Evolutionary conservation across 2,329 filamentous ascomycete species (phyloP), one percentile per base, ranked within the genome.

Genomic region (Colletotrichum cordylinicola): DNA sequence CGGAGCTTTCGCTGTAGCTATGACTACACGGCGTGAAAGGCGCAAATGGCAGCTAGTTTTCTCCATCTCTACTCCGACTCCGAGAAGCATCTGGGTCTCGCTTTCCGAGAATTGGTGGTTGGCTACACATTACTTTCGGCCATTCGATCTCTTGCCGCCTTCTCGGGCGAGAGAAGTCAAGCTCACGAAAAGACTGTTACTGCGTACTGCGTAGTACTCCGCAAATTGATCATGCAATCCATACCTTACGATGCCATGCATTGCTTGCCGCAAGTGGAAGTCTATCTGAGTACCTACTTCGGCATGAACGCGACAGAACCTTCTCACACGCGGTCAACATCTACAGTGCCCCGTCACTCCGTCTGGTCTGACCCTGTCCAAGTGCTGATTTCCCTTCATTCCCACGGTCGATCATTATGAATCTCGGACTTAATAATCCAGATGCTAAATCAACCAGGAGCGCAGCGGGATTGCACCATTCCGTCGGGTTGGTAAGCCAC

Each of bases 21-120:
- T 31, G 55, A 74, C 60, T 39, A 65, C 16, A 66, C 33, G 35
- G 60, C 67, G 37, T 74, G 67, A 58, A 74, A 71, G 72, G 72
- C 72, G 72, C 52, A 31, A 61, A 71, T 71, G 72, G 60, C 72
- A 71, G 60, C 61, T 60, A 58, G 31, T 29, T 48, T 64, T n/a
- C 60, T 52, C 61, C 61, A 21, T 61, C 37, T 24, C 18, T 35
- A 21, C 61, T 56, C 61, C 68, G 33, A 43, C 21, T 60, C 33
- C n/a, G 27, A 35, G n/a, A 55, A 24, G 48, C 33, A 58, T 68
- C 24, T 27, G 21, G 66, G 48, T 68, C 39, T 67, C 33, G 31
- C 8, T 24, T 24, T 35, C 62, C 35, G 35, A 48, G 29, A 13
- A n/a, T 61, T 35, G 4, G 31, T 35, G 12, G 31, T 58, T 29